These are phyloP conservation scores for Geotrichum klebahnii DNA, from an alignment of 1,139 yeast species.

Conservation along the genomic window DNA sequence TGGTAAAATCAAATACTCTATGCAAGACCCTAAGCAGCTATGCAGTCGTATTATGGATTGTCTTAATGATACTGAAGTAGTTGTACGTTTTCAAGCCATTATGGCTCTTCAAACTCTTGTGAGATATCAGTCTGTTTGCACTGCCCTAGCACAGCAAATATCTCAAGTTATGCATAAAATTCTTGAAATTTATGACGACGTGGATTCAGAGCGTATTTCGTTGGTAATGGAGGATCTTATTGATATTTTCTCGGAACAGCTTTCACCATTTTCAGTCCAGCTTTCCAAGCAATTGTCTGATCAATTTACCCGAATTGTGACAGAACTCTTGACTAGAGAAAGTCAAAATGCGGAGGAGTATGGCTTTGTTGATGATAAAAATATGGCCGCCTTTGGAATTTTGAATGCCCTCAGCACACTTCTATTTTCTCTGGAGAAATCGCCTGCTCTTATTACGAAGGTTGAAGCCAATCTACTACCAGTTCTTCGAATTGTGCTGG, in stretches of 20 bases:
- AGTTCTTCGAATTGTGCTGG: slow-evolving; percentile 62
- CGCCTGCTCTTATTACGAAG: slow-evolving; percentile 59
- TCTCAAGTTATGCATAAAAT: slow-evolving; percentile 79
- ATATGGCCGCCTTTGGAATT: slow-evolving; percentile 82
- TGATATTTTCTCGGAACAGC: slow-evolving; percentile 77
- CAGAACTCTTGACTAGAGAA: slow-evolving; percentile 48
- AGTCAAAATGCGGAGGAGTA: slow-evolving; percentile 48
- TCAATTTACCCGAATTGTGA: slow-evolving; percentile 71
- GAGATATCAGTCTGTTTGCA: slow-evolving; percentile 59
- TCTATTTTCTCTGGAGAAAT: slow-evolving; percentile 75
- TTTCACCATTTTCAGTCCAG: slow-evolving; percentile 90
- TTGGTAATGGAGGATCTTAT: slow-evolving; percentile 95
- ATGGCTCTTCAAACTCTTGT: slow-evolving; percentile 78
- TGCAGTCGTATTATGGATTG: slow-evolving; percentile 65
- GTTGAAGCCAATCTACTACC: slow-evolving; percentile 75
- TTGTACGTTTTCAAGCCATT: slow-evolving; percentile 79
- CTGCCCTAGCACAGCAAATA: slow-evolving; percentile 61
- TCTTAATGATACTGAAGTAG: slow-evolving; percentile 55
- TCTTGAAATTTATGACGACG: slow-evolving; percentile 59
- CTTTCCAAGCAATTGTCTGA: slow-evolving; percentile 73
- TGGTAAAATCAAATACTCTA: slow-evolving; percentile 37
- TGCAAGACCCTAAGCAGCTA: slow-evolving; percentile 47
- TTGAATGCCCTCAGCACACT: slow-evolving; percentile 84
- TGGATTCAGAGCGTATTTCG: slow-evolving; percentile 82
- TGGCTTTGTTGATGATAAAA: slow-evolving; percentile 43